These are phyloP conservation scores for Nepenthes mirabilis DNA, from an alignment of 148 eudicot genomes.

Conservation along the genomic window DNA sequence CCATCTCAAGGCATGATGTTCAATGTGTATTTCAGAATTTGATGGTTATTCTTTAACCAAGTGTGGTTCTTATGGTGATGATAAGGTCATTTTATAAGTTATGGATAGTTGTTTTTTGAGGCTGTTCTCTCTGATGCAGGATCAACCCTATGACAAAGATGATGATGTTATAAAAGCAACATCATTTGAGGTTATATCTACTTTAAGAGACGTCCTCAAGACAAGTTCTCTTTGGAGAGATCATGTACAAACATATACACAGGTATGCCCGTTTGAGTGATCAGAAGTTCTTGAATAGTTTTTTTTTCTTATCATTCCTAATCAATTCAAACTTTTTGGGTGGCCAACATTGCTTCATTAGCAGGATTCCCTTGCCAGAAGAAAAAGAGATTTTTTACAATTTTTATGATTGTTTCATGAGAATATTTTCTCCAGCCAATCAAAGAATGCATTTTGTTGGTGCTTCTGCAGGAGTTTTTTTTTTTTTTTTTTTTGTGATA, in stretches of 20 bases:
- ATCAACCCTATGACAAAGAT: slow-evolving; percentile 74
- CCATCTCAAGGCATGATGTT: slow-evolving; percentile 67
- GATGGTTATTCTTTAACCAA: neutral
- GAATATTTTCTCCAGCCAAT: too few relatives aligned
- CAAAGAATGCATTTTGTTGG: too few relatives aligned
- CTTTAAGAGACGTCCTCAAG: slow-evolving; percentile 86
- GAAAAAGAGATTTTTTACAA: neutral
- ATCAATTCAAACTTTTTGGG: too few relatives aligned
- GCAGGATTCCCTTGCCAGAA: too few relatives aligned
- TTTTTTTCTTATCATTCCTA: too few relatives aligned
- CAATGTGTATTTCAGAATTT: neutral
- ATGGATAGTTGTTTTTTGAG: neutral
- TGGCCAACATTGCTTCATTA: too few relatives aligned
- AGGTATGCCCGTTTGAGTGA: slow-evolving; percentile 26
- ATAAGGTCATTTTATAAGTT: neutral
- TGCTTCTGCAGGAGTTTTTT: too few relatives aligned
- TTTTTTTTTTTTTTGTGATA: too few relatives aligned
- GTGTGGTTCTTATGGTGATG: neutral
- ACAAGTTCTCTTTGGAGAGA: slow-evolving; percentile 97
- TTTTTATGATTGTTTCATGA: neutral
- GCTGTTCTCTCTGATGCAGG: slow-evolving; percentile 31
- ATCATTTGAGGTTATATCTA: slow-evolving; percentile 93
- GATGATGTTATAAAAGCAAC: slow-evolving; percentile 96
- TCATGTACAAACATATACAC: slow-evolving; percentile 87
- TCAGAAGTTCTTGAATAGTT: too few relatives aligned